Conservation (phyloP, 108 stramenopile genomes). For the Skeletonema potamos region DNA sequence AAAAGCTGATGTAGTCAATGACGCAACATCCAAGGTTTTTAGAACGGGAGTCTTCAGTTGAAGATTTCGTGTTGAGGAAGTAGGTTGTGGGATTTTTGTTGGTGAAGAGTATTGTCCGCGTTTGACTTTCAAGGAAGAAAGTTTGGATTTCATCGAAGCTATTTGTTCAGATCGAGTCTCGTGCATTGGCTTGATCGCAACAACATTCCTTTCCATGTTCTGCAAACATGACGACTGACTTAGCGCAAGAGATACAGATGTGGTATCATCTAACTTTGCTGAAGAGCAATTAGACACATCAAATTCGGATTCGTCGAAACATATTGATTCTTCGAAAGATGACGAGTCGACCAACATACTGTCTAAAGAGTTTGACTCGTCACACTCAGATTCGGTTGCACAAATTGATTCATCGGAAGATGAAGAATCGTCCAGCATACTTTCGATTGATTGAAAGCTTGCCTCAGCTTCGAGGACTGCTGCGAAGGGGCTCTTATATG, state of each 20-base stretch:
- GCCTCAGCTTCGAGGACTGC: not conserved
- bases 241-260: not conserved
- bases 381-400: not conserved
- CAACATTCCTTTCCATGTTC: not conserved
- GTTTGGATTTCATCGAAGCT: not conserved
- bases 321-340: not conserved
- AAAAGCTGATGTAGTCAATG: not conserved
- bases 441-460: not conserved
- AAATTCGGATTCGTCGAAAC: not conserved
- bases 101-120: not conserved
- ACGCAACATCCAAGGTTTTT: not conserved
- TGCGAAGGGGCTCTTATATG: not conserved
- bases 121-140: not conserved
- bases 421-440: not conserved
- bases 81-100: not conserved
- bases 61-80: not conserved
- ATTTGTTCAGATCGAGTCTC: not conserved
- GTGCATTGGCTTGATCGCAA: not conserved
- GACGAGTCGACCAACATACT: not conserved
- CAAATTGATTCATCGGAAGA: not conserved
- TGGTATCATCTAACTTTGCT: not conserved
- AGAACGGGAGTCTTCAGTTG: not conserved
- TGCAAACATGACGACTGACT: not conserved
- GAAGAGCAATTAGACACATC: not conserved
- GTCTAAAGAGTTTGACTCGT: not conserved